Percentiles rank a stretch among this genome's conserved stretches.
phyloP scores from a whole-genome alignment of 2,329 filamentous ascomycete genomes.

The Rhynchosporium agropyri region DNA sequence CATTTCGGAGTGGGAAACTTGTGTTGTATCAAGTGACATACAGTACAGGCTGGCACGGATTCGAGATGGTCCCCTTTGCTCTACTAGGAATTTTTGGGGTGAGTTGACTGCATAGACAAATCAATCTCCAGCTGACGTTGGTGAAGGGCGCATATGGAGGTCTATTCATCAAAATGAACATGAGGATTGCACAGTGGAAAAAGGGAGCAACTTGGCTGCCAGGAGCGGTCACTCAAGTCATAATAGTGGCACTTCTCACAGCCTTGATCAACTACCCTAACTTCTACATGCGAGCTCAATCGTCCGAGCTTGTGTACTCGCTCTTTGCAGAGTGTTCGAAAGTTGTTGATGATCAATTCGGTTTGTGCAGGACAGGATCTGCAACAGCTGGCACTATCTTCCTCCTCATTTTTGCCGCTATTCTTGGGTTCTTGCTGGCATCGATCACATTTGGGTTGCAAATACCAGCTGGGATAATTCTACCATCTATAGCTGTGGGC shows the following conservation, averaged over 20 bases:
- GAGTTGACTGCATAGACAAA: slow-evolving; percentile 35
- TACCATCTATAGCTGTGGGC: slow-evolving; percentile 95
- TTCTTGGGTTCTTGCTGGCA: slow-evolving; percentile 83
- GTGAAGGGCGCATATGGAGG: slow-evolving; percentile 83
- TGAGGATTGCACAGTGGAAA: slow-evolving; percentile 81
- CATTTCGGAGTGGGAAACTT: slow-evolving; percentile 92
- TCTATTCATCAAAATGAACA: slow-evolving; percentile 93
- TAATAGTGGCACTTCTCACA: slow-evolving; percentile 77
- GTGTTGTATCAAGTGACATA: slow-evolving; percentile 97
- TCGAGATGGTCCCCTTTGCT: slow-evolving; percentile 87
- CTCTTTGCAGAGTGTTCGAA: slow-evolving; percentile 90
- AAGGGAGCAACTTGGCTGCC: slow-evolving; percentile 66
- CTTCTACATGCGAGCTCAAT: slow-evolving; percentile 92
- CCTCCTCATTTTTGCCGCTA: slow-evolving; percentile 77
- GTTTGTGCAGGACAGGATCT: slow-evolving; percentile 84
- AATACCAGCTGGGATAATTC: slow-evolving; percentile 91
- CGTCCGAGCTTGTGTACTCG: slow-evolving; percentile 86
- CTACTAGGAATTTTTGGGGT: slow-evolving; percentile 82
- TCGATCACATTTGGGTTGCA: slow-evolving; percentile 90
- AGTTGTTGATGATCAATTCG: slow-evolving; percentile 81
- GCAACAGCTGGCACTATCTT: slow-evolving; percentile 82
- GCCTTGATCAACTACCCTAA: slow-evolving; percentile 94
- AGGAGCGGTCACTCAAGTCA: slow-evolving; percentile 77
- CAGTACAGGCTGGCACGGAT: slow-evolving; percentile 87
- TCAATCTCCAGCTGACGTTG: slow-evolving; percentile 22